phyloP scores from a whole-genome alignment of 208 protist genomes.

The Angomonas deanei region DNA sequence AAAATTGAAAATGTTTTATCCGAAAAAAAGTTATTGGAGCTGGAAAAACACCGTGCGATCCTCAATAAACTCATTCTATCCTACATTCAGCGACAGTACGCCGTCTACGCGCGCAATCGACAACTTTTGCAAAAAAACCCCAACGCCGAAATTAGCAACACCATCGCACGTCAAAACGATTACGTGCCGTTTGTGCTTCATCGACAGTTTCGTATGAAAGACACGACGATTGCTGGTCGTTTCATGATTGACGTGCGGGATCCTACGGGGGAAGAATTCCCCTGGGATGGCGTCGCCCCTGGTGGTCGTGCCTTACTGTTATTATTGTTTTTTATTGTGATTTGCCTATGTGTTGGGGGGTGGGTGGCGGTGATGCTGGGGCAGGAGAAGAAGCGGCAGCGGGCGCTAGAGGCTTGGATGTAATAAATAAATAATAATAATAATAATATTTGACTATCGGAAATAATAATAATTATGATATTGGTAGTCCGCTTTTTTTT shows the following conservation, averaged over 20 bases:
- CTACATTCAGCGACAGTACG: too few relatives aligned
- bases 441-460: too few relatives aligned
- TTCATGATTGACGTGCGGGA: conserved; percentile 43
- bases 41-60: too few relatives aligned
- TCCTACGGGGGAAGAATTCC: conserved; percentile 20
- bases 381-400: background rate
- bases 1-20: too few relatives aligned
- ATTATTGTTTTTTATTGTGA: conserved; percentile 16
- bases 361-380: conserved; percentile 2
- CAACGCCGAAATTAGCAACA: background rate
- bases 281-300: conserved; percentile 15
- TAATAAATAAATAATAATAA: conserved; percentile 6
- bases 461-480: background rate
- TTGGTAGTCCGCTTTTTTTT: conserved; percentile 5
- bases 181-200: conserved; percentile 17
- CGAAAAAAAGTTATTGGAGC: too few relatives aligned
- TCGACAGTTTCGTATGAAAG: conserved; percentile 14
- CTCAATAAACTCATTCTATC: too few relatives aligned
- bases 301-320: conserved; percentile 11
- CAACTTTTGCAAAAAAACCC: background rate
- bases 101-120: too few relatives aligned
- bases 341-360: background rate
- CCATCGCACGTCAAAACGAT: conserved; percentile 5
- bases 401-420: background rate
- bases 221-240: conserved; percentile 23